Evolutionary conservation across 1,139 yeast species (phyloP).

Genomic region (Nadsonia starkeyi-henricii): DNA sequence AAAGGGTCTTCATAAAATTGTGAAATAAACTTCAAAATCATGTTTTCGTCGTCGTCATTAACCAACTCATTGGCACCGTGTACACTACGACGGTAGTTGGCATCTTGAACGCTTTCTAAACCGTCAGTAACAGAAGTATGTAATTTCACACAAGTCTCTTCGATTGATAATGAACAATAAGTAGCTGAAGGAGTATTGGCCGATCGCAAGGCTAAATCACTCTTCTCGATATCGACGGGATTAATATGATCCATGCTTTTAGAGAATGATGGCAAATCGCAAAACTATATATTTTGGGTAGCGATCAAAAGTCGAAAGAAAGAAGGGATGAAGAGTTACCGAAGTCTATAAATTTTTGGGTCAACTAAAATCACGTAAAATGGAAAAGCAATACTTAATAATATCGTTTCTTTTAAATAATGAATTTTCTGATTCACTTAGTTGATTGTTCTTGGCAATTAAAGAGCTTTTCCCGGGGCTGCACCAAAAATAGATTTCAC

Average conservation of each 20-base stretch:
- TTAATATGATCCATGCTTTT: neutral
- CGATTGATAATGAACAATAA: constrained; percentile 44
- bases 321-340: too few relatives aligned
- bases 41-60: constrained; percentile 61
- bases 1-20: constrained; percentile 83
- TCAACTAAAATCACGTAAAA: too few relatives aligned
- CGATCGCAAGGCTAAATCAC: constrained; percentile 1
- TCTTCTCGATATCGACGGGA: neutral
- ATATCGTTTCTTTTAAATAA: too few relatives aligned
- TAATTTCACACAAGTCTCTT: constrained; percentile 46
- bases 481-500: too few relatives aligned
- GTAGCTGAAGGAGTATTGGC: constrained; percentile 29
- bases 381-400: too few relatives aligned
- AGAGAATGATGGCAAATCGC: neutral
- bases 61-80: constrained; percentile 70
- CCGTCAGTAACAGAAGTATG: constrained; percentile 50
- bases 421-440: too few relatives aligned
- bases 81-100: constrained; percentile 49
- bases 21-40: constrained; percentile 53
- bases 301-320: too few relatives aligned
- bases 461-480: too few relatives aligned
- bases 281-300: too few relatives aligned
- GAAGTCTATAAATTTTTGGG: too few relatives aligned
- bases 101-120: constrained; percentile 52
- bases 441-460: too few relatives aligned